A percentile compares a stretch with the other conserved stretches of the same genome.
These are phyloP conservation scores for Macrolepiota dolichaula DNA, from an alignment of 768 basidiomycete species.

Conservation along the genomic window DNA sequence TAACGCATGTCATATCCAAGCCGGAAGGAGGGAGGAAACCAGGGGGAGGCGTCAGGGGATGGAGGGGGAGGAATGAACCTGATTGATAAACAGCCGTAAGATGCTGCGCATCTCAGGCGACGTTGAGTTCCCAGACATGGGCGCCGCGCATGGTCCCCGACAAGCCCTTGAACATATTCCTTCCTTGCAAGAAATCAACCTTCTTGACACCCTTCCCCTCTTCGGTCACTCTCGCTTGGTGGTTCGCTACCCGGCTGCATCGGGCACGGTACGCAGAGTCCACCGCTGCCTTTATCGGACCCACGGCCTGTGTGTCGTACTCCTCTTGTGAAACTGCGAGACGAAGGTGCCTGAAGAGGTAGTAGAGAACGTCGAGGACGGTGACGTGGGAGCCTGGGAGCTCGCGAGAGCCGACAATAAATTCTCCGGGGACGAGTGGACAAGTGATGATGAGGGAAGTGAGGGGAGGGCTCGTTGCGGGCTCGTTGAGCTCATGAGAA, in stretches of 20 bases:
- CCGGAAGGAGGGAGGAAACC: neutral
- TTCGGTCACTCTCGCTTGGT: slow-evolving; percentile 31
- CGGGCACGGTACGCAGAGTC: slow-evolving; percentile 44
- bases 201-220: slow-evolving; percentile 48
- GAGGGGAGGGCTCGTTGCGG: slow-evolving; percentile 21
- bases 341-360: slow-evolving; percentile 46
- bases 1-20: neutral
- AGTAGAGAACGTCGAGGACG: slow-evolving; percentile 47
- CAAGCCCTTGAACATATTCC: slow-evolving; percentile 45
- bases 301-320: slow-evolving; percentile 33
- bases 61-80: neutral
- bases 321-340: slow-evolving; percentile 40
- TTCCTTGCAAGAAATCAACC: slow-evolving; percentile 51
- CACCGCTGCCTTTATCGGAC: slow-evolving; percentile 32
- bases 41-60: neutral
- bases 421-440: slow-evolving; percentile 26
- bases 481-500: slow-evolving; percentile 22
- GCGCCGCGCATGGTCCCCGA: slow-evolving; percentile 38
- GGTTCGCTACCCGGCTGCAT: slow-evolving; percentile 29
- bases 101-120: slow-evolving; percentile 18
- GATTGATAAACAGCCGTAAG: neutral
- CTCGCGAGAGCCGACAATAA: slow-evolving; percentile 27
- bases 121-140: slow-evolving; percentile 43
- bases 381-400: slow-evolving; percentile 30
- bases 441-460: slow-evolving; percentile 29